Evolutionary conservation across 352 stramenopile species (phyloP).

Genomic region (Blastocystis sp.): DNA sequence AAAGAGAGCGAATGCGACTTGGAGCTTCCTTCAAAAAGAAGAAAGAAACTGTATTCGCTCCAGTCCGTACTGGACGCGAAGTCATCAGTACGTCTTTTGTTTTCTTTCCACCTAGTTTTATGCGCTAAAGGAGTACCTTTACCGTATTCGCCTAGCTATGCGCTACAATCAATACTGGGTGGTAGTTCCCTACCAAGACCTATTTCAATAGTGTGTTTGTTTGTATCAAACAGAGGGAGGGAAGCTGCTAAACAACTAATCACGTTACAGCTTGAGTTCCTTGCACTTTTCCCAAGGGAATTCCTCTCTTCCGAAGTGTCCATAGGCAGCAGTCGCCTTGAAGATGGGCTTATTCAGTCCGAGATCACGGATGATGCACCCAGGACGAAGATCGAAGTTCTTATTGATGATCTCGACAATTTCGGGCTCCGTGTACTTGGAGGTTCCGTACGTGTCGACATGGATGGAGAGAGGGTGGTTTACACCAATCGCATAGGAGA

Average conservation of each 20-base stretch:
- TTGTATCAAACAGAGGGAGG: conserved; percentile 11
- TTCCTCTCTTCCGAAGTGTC: conserved; percentile 94
- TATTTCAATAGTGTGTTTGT: too few relatives aligned
- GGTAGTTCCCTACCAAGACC: conserved; percentile 37
- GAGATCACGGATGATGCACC: conserved; percentile 92
- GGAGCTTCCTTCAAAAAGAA: background rate
- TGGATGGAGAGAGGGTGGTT: conserved; percentile 87
- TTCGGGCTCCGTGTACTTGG: conserved; percentile 86
- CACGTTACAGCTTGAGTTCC: conserved; percentile 63
- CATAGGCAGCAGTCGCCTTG: conserved; percentile 94
- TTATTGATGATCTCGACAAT: conserved; percentile 93
- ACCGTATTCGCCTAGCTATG: conserved; percentile 22
- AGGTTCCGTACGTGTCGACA: conserved; percentile 94
- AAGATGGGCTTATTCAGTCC: conserved; percentile 90
- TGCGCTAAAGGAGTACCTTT: conserved; percentile 17
- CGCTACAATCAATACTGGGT: conserved; percentile 43
- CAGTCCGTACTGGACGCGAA: too few relatives aligned
- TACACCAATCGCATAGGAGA: conserved; percentile 96
- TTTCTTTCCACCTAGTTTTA: conserved; percentile 36
- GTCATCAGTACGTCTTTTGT: too few relatives aligned
- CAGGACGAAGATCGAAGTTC: conserved; percentile 91
- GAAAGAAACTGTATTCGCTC: background rate
- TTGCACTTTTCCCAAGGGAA: conserved; percentile 98
- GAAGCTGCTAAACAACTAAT: background rate
- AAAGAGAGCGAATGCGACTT: background rate